These are phyloP conservation scores for Hypomyces rosellus DNA, from an alignment of 2,329 filamentous ascomycete species.

Conservation along the genomic window DNA sequence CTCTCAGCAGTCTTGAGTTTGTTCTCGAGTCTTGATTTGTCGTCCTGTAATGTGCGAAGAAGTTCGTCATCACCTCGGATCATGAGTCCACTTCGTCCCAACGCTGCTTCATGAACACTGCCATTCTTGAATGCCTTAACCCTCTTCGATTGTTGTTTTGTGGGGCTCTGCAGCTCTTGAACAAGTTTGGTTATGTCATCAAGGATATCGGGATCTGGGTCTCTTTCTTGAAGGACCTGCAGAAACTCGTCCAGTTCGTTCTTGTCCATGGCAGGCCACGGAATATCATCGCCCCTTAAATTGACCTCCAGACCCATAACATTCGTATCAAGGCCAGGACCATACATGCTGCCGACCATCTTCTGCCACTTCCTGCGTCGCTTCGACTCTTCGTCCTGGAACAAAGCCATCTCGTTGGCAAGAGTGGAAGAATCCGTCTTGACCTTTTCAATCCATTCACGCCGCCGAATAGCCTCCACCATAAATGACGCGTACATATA, in stretches of 20 bases:
- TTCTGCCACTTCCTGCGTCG: conserved; percentile 87
- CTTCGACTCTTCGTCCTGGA: conserved; percentile 88
- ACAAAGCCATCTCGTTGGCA: conserved; percentile 86
- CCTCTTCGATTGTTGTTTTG: conserved; percentile 77
- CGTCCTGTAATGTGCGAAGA: conserved; percentile 68
- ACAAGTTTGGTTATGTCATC: conserved; percentile 70
- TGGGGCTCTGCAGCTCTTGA: conserved; percentile 73
- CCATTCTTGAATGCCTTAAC: conserved; percentile 95
- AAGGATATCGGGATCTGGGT: conserved; percentile 59
- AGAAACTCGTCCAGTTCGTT: conserved; percentile 73
- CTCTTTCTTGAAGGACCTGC: conserved; percentile 56
- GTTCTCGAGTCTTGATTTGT: conserved; percentile 68
- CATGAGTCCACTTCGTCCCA: conserved; percentile 80
- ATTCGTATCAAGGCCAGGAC: conserved; percentile 60
- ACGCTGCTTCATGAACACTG: conserved; percentile 82
- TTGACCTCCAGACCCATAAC: conserved; percentile 80
- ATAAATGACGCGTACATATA: conserved; percentile 86
- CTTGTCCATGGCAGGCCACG: conserved; percentile 72
- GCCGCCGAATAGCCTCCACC: conserved; percentile 75
- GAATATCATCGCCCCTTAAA: conserved; percentile 67
- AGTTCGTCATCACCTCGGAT: conserved; percentile 84
- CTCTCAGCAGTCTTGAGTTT: conserved; percentile 80
- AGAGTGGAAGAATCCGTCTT: conserved; percentile 78
- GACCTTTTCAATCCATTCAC: conserved; percentile 89
- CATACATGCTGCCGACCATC: conserved; percentile 69